phyloP scores from a whole-genome alignment of 1,139 yeast species.

The Geotrichum restrictum region DNA sequence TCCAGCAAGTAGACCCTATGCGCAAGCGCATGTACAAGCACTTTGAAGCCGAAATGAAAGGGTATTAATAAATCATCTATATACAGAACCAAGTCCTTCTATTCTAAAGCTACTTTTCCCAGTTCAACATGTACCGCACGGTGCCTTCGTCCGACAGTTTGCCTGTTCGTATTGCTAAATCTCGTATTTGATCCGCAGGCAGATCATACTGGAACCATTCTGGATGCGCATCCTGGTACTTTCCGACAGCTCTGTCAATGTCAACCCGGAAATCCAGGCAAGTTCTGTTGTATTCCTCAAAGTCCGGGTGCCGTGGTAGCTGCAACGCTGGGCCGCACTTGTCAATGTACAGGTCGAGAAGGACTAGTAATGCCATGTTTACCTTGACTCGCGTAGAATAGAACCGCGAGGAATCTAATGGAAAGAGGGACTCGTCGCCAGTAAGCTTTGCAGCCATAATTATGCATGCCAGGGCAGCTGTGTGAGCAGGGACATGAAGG shows the following conservation, averaged over 20 bases:
- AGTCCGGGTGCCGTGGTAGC: neutral
- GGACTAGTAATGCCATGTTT: slow-evolving; percentile 55
- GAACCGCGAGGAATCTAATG: slow-evolving; percentile 29
- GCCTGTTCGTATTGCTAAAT: slow-evolving; percentile 21
- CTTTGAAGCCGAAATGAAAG: slow-evolving; percentile 2
- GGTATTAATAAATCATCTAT: neutral
- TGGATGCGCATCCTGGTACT: slow-evolving; percentile 1
- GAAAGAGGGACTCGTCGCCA: slow-evolving; percentile 27
- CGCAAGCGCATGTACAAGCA: slow-evolving; percentile 44
- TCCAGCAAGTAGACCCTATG: slow-evolving; percentile 64
- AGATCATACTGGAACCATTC: neutral
- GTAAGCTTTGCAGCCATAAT: slow-evolving; percentile 47
- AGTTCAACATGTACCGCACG: slow-evolving; percentile 22
- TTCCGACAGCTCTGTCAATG: slow-evolving; percentile 8
- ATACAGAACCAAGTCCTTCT: no score
- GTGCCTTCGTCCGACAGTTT: slow-evolving; percentile 22
- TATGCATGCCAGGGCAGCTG: slow-evolving; percentile 68
- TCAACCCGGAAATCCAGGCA: slow-evolving; percentile 2
- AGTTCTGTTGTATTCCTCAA: neutral
- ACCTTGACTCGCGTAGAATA: slow-evolving; percentile 42
- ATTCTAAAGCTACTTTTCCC: slow-evolving; percentile 3
- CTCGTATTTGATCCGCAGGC: slow-evolving; percentile 5
- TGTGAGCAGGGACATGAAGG: slow-evolving; percentile 72
- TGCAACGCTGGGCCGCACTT: slow-evolving; percentile 18
- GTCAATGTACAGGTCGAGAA: slow-evolving; percentile 50